Conservation (phyloP, 176 grass and related monocot species). For the Thalia dealbata region DNA sequence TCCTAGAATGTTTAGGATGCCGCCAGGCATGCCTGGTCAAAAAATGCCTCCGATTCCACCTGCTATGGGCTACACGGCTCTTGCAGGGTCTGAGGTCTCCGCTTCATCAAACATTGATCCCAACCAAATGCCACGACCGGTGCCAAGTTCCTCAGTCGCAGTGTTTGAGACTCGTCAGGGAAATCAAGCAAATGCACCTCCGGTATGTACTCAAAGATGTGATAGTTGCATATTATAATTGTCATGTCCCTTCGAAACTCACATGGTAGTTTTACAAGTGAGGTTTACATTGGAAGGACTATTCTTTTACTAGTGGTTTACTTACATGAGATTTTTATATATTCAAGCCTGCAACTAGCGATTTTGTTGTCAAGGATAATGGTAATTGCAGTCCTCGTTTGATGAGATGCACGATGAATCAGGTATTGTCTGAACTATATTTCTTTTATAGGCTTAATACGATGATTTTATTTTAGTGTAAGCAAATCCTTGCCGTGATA, state of each 20-base stretch:
- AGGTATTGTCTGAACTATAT: conserved; percentile 31
- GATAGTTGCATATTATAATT: not conserved
- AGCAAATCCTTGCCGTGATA: conserved; percentile 28
- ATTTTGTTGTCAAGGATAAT: conserved; percentile 79
- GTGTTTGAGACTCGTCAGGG: conserved; percentile 73
- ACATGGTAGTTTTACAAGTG: not conserved
- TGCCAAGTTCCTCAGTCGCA: conserved; percentile 43
- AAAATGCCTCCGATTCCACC: conserved; percentile 30
- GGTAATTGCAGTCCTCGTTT: conserved; percentile 82
- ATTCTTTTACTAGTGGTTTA: not conserved
- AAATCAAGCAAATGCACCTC: conserved; percentile 57
- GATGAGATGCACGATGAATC: conserved; percentile 78
- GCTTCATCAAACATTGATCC: conserved; percentile 83
- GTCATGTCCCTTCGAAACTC: not conserved
- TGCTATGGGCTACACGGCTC: conserved; percentile 48
- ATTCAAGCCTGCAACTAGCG: conserved; percentile 53
- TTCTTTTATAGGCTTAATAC: conserved; percentile 16
- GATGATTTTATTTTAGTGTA: conserved; percentile 15
- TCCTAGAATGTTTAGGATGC: conserved; percentile 35
- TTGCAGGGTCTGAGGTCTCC: conserved; percentile 49
- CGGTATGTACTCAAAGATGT: conserved; percentile 34
- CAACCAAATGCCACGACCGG: conserved; percentile 72
- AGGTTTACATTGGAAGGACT: not conserved
- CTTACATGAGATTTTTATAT: not conserved
- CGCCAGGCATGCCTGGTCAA: conserved; percentile 23